Evolutionary conservation across 2,329 filamentous ascomycete genomes (phyloP).

Genomic region (Sporothrix globosa): DNA sequence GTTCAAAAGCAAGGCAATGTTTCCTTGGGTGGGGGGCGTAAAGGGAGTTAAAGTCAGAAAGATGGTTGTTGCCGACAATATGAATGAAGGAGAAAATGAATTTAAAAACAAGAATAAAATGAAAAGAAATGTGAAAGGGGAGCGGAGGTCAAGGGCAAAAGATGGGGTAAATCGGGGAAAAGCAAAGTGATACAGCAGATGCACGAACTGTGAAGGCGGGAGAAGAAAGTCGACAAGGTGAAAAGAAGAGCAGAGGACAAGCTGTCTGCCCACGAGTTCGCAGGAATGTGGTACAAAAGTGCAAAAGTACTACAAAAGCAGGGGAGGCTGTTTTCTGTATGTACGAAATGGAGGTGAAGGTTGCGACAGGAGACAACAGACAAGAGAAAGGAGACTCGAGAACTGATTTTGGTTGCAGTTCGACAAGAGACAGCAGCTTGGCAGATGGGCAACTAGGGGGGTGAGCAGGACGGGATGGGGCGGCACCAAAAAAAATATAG

Average conservation of each 20-base stretch:
- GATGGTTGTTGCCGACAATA: neutral
- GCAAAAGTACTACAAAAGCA: too few species aligned
- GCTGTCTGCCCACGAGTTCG: conserved; percentile 9
- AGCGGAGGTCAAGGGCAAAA: neutral
- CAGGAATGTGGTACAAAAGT: conserved; percentile 14
- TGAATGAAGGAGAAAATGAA: neutral
- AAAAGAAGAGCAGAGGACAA: neutral
- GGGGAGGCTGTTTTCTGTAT: too few species aligned
- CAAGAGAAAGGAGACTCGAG: conserved; percentile 1
- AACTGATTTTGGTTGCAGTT: too few species aligned
- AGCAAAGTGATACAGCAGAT: neutral
- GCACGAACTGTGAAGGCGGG: neutral
- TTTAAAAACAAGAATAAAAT: neutral
- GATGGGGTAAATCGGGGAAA: conserved; percentile 15
- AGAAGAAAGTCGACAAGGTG: neutral
- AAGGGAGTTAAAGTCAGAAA: neutral
- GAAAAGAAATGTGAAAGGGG: neutral
- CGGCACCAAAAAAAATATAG: neutral
- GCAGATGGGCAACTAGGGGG: neutral
- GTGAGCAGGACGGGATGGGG: conserved; percentile 10
- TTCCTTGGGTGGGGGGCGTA: neutral
- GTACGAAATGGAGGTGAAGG: neutral
- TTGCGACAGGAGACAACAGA: neutral
- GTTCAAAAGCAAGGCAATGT: neutral
- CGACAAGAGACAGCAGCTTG: neutral